These are phyloP conservation scores for Leonotis leonurus DNA, from an alignment of 257 asterid genomes.

Conservation along the genomic window DNA sequence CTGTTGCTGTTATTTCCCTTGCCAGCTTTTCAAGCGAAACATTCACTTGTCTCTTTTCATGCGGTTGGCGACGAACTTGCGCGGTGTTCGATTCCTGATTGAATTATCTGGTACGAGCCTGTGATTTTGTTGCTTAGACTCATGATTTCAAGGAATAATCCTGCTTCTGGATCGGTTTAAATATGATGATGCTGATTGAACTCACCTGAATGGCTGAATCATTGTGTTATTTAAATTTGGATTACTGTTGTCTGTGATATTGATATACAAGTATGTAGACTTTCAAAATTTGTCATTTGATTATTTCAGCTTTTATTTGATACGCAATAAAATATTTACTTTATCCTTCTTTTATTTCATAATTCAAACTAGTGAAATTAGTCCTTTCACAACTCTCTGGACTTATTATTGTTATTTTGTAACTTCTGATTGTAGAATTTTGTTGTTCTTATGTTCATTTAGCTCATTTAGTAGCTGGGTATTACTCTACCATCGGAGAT, in stretches of 20 bases:
- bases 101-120: slow-evolving; percentile 9
- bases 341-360: neutral
- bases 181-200: too few relatives aligned
- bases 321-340: neutral
- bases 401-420: neutral
- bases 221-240: neutral
- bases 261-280: slow-evolving; percentile 1
- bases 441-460: neutral
- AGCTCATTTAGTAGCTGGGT: neutral
- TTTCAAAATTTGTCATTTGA: slow-evolving; percentile 6
- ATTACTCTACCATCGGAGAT: neutral
- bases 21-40: neutral
- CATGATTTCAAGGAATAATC: too few relatives aligned
- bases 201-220: neutral
- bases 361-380: neutral
- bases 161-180: slow-evolving; percentile 25
- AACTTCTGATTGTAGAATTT: neutral
- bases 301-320: slow-evolving; percentile 11
- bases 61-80: neutral
- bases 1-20: neutral
- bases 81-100: slow-evolving; percentile 6
- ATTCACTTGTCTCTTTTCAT: slow-evolving; percentile 11
- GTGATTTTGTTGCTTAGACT: slow-evolving; percentile 7
- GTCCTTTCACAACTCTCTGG: neutral
- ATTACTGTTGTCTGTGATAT: neutral